These are phyloP conservation scores for Nemania diffusa DNA, from an alignment of 2,329 filamentous ascomycete genomes.

Conservation along the genomic window DNA sequence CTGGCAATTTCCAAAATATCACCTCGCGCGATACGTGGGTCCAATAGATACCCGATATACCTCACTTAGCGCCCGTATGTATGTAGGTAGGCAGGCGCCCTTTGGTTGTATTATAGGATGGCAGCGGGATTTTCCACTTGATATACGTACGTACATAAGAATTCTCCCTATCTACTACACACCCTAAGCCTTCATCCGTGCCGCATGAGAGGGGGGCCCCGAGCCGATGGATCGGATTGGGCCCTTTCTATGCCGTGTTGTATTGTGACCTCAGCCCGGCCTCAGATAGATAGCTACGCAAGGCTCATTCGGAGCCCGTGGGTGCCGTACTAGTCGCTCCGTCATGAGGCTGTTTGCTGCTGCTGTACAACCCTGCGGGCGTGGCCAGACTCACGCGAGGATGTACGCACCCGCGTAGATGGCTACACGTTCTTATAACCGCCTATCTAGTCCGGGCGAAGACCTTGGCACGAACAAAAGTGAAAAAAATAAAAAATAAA, in stretches of 20 bases:
- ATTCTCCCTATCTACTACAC: background rate
- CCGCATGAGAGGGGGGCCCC: background rate
- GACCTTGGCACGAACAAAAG: background rate
- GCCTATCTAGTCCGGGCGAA: too few species aligned
- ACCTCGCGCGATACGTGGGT: background rate
- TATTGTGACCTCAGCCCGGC: background rate
- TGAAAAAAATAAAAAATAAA: background rate
- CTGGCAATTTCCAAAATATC: constrained; percentile 13
- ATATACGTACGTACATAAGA: too few species aligned
- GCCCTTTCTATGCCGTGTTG: background rate
- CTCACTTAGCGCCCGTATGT: too few species aligned
- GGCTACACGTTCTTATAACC: too few species aligned
- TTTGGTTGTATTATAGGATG: background rate
- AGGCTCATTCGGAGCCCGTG: background rate
- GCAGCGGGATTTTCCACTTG: constrained; percentile 25
- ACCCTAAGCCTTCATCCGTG: background rate
- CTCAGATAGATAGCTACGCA: background rate
- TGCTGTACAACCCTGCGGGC: background rate
- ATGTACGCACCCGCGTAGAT: background rate
- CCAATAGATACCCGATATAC: background rate
- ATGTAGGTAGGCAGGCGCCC: too few species aligned
- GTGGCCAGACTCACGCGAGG: background rate
- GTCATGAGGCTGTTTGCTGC: background rate
- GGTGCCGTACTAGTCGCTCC: background rate
- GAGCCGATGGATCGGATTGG: background rate